Evolutionary conservation across 345 rosid species (phyloP).

Genomic region (Citrus australasica): DNA sequence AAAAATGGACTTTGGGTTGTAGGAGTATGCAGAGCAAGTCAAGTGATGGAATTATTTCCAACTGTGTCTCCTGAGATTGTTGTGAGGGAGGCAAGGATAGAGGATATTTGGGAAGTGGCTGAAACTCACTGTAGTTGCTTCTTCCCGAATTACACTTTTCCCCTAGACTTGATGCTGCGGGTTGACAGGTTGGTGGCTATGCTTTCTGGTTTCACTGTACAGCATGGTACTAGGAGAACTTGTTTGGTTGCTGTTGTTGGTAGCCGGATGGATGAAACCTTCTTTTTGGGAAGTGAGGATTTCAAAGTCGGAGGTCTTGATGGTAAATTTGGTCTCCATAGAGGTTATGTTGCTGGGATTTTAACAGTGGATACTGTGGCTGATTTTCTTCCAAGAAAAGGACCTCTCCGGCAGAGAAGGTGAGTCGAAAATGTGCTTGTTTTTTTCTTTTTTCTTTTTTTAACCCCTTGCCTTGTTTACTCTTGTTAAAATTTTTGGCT

Average conservation of each 20-base stretch:
- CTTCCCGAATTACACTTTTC: slow-evolving; percentile 84
- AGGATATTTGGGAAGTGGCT: slow-evolving; percentile 96
- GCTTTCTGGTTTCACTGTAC: slow-evolving; percentile 71
- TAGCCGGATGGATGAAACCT: slow-evolving; percentile 47
- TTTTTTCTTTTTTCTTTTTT: neutral
- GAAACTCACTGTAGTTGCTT: slow-evolving; percentile 96
- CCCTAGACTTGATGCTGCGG: slow-evolving; percentile 71
- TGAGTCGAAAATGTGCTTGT: slow-evolving; percentile 19
- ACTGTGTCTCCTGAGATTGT: slow-evolving; percentile 70
- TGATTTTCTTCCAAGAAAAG: slow-evolving; percentile 87
- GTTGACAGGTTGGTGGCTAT: slow-evolving; percentile 73
- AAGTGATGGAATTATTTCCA: slow-evolving; percentile 65
- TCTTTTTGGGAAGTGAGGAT: slow-evolving; percentile 57
- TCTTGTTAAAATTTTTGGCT: neutral
- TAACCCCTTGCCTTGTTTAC: neutral
- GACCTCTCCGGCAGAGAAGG: slow-evolving; percentile 76
- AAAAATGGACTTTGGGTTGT: neutral
- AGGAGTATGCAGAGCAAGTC: slow-evolving; percentile 84
- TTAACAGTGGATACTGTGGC: slow-evolving; percentile 85
- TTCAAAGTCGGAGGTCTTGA: slow-evolving; percentile 72
- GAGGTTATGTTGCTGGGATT: slow-evolving; percentile 83
- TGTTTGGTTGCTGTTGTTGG: slow-evolving; percentile 83
- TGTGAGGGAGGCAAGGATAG: slow-evolving; percentile 90
- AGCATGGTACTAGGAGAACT: slow-evolving; percentile 63
- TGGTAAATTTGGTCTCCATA: slow-evolving; percentile 56